These are phyloP conservation scores for Schizophyllum commune DNA, from an alignment of 1,284 basidiomycete genomes.

Conservation along the genomic window DNA sequence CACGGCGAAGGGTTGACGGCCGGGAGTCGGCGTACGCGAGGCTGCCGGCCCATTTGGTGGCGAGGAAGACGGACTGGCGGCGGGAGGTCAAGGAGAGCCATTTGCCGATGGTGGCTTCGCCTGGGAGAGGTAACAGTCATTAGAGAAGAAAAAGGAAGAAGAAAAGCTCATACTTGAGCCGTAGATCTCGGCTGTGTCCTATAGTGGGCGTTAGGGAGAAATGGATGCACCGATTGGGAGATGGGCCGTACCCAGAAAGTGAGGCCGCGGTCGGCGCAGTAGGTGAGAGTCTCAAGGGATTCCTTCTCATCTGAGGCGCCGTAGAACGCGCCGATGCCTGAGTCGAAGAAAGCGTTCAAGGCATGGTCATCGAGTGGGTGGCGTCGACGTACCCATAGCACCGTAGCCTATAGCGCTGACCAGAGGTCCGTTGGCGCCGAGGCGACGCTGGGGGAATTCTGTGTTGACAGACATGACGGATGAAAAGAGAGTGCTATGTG, in stretches of 20 bases:
- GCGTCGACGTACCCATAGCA: slow-evolving; percentile 16
- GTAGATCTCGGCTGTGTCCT: slow-evolving; percentile 12
- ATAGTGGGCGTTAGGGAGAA: background rate
- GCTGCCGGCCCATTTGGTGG: slow-evolving; percentile 27
- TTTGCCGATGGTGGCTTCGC: slow-evolving; percentile 18
- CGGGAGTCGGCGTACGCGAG: slow-evolving; percentile 17
- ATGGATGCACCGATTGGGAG: too few species aligned
- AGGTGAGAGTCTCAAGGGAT: slow-evolving; percentile 8
- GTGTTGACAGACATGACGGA: background rate
- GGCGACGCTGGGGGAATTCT: slow-evolving; percentile 17
- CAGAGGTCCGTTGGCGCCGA: slow-evolving; percentile 19
- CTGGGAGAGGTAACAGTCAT: too few species aligned
- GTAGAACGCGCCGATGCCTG: slow-evolving; percentile 2
- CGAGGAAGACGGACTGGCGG: slow-evolving; percentile 21
- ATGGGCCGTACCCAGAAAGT: slow-evolving; percentile 10
- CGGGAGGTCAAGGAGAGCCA: slow-evolving; percentile 21
- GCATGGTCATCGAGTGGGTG: too few species aligned
- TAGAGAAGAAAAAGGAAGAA: too few species aligned
- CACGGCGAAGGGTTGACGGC: slow-evolving; percentile 18
- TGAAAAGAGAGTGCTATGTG: too few species aligned
- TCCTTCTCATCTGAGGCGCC: slow-evolving; percentile 6
- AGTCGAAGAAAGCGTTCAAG: too few species aligned
- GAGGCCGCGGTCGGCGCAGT: slow-evolving; percentile 11
- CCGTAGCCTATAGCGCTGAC: background rate
- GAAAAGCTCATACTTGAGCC: slow-evolving; percentile 2